These are phyloP conservation scores for Scleroderma citrinum DNA, from an alignment of 768 basidiomycete species.

Conservation along the genomic window DNA sequence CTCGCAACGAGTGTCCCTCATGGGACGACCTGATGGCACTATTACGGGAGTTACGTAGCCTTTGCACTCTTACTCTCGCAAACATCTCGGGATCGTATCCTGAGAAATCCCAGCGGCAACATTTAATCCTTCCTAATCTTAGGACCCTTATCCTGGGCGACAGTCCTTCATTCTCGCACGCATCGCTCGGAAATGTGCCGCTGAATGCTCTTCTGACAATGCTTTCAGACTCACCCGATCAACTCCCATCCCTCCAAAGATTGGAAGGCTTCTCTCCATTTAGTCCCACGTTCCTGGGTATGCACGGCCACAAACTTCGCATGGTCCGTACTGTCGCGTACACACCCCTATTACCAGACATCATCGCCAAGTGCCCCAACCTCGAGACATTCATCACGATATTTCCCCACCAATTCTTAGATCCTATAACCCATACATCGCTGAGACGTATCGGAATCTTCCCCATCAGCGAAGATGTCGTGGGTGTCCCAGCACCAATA, in stretches of 20 bases:
- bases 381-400: conserved; percentile 37
- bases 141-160: conserved; percentile 38
- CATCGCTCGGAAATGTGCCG: conserved; percentile 28
- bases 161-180: conserved; percentile 26
- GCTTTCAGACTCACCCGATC: conserved; percentile 27
- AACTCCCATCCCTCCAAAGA: conserved; percentile 36
- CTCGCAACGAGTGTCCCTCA: conserved; percentile 37
- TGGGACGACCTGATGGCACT: conserved; percentile 35
- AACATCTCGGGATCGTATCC: conserved; percentile 33
- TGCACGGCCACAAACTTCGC: conserved; percentile 39
- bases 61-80: conserved; percentile 37
- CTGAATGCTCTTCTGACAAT: conserved; percentile 38
- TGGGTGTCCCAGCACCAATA: conserved; percentile 32
- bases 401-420: conserved; percentile 29
- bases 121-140: conserved; percentile 31
- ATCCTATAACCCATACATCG: conserved; percentile 34
- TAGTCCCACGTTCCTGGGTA: conserved; percentile 34
- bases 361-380: conserved; percentile 35
- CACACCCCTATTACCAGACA: conserved; percentile 29
- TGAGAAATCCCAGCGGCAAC: conserved; percentile 15
- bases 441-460: conserved; percentile 39
- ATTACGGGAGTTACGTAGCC: conserved; percentile 28
- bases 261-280: conserved; percentile 41
- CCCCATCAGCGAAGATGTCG: conserved; percentile 34
- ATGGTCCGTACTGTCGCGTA: conserved; percentile 33